Conservation (phyloP, 2,329 filamentous ascomycete genomes). For the Venturia effusa region DNA sequence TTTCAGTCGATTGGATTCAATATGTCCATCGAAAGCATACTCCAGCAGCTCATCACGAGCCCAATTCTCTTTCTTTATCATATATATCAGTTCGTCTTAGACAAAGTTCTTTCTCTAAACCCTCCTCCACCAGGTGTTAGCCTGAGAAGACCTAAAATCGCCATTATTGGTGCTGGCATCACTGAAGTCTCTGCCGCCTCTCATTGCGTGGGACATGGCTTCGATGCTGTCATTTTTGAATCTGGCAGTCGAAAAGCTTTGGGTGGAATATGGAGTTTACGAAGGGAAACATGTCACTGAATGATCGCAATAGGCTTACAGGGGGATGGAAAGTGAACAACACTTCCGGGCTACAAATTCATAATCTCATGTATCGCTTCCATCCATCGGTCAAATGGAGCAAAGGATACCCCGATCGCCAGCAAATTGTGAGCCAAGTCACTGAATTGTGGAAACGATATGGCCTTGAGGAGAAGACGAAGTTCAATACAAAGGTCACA, state of each 20-base stretch:
- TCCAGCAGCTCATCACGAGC: neutral
- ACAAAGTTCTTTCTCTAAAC: slow-evolving; percentile 55
- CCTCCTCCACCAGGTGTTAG: slow-evolving; percentile 50
- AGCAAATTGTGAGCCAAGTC: slow-evolving; percentile 66
- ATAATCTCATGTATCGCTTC: slow-evolving; percentile 80
- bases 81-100: slow-evolving; percentile 52
- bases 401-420: slow-evolving; percentile 64
- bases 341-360: slow-evolving; percentile 72
- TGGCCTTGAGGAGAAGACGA: slow-evolving; percentile 57
- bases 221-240: slow-evolving; percentile 73
- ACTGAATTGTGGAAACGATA: slow-evolving; percentile 65
- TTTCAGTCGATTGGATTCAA: neutral
- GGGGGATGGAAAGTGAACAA: slow-evolving; percentile 59
- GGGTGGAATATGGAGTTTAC: slow-evolving; percentile 71
- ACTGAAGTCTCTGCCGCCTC: slow-evolving; percentile 69
- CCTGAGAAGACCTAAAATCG: slow-evolving; percentile 48
- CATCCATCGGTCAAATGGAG: slow-evolving; percentile 69
- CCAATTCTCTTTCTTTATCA: slow-evolving; percentile 51
- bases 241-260: slow-evolving; percentile 53
- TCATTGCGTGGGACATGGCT: slow-evolving; percentile 77
- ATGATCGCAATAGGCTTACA: slow-evolving; percentile 1
- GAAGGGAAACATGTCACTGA: slow-evolving; percentile 5
- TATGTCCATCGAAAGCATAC: neutral
- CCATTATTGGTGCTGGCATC: slow-evolving; percentile 41
- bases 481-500: slow-evolving; percentile 59